Evolutionary conservation across 768 basidiomycete genomes (phyloP), one percentile per base, ranked within the genome.

Genomic region (Lactifluus volemus): DNA sequence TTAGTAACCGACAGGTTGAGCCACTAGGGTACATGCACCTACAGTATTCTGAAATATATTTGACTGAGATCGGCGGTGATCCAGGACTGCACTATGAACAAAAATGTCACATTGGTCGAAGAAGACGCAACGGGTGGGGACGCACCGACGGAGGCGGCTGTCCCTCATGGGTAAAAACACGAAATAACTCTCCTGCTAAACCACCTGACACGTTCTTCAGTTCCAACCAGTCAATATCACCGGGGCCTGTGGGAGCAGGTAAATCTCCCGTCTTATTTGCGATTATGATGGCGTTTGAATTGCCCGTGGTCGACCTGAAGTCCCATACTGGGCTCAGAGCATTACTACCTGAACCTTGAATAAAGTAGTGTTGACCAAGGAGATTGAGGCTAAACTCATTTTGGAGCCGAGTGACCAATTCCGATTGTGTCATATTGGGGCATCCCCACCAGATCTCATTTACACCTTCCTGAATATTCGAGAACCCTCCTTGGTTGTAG

Each of bases 21-120:
- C 1, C 17, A 29, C 19, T 11, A 29, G 5, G 29, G 29, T 25
- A 41, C 41, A 11, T 4, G 39, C 15, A 56, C 65, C 29, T 49
- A 66, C 65, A 53, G 30, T 66, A 66, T 41, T 34, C 32, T 29
- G 65, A 54, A n/a, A 50, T 9, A 45, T 66, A 66, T 34, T 59
- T 59, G 21, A 66, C 39, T 5, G 60, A 53, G 12, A 59, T 50
- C 8, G 6, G 10, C 9, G 5, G 1, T 8, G 62, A 61, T 21
- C 65, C 63, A 1, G 56, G 39, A 0, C 15, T 21, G 50, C 63
- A 66, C 65, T 66, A 21, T 7, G 44, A 34, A 45, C 15, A 14
- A 52, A n/a, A 1, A 38, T 7, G 21, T 34, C 12, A 51, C 1
- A 2, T 10, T n/a, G 12, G 21, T 34, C 39, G 21, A 10, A 21